A percentile compares a stretch with the other conserved stretches of the same genome.
Conservation (phyloP, 2,329 filamentous ascomycete genomes). For the Aureobasidium sp. region DNA sequence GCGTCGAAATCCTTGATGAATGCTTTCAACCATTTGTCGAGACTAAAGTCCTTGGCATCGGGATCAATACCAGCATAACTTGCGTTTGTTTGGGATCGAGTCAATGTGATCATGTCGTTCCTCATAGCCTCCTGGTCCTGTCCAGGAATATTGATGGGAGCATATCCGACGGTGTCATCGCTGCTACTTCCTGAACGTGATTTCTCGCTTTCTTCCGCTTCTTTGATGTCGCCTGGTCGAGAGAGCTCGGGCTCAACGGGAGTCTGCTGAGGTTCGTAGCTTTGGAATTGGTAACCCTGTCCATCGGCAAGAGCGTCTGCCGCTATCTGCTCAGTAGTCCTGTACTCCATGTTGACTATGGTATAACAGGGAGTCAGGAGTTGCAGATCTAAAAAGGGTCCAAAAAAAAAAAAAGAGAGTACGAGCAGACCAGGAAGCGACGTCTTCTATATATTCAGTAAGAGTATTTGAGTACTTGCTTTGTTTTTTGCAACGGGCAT, state of each 20-base stretch:
- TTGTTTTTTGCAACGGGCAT: not conserved
- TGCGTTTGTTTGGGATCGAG: constrained; percentile 15
- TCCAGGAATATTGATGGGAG: not conserved
- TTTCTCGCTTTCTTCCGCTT: not conserved
- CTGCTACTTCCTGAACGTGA: not conserved
- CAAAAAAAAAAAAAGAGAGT: not conserved
- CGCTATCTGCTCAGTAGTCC: constrained; percentile 2
- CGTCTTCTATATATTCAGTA: not conserved
- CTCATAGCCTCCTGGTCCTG: not conserved
- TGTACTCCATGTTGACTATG: not conserved
- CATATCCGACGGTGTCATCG: not conserved
- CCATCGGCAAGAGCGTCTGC: not conserved
- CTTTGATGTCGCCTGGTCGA: not conserved
- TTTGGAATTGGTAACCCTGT: not conserved
- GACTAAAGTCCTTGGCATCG: constrained; percentile 41
- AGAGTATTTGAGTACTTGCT: not conserved
- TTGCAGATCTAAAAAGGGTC: not conserved
- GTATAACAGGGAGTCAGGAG: not conserved
- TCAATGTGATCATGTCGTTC: not conserved
- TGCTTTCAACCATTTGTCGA: constrained; percentile 44
- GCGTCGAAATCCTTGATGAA: constrained; percentile 43
- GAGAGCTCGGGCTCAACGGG: not conserved
- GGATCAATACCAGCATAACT: constrained; percentile 44
- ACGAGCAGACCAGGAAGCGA: not conserved
- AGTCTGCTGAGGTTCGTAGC: not conserved